These are phyloP conservation scores for Leccinum truebloodii DNA, from an alignment of 768 basidiomycete species.

Conservation along the genomic window DNA sequence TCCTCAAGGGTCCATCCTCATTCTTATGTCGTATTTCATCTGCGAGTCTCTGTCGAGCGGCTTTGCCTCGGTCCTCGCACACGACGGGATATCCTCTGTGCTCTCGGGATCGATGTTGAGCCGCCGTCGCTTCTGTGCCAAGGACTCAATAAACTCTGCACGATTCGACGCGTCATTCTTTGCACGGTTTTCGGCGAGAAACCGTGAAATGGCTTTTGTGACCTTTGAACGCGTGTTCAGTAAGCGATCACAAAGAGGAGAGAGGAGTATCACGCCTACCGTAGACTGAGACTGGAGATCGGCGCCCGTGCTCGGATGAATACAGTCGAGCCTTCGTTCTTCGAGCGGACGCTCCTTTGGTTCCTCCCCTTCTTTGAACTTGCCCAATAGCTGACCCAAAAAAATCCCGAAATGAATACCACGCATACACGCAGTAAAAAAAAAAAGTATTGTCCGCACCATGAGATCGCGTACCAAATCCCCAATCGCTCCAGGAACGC, in stretches of 20 bases:
- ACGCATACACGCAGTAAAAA: not conserved
- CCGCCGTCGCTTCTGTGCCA: conserved; percentile 54
- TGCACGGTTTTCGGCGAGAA: conserved; percentile 69
- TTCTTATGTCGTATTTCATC: conserved; percentile 87
- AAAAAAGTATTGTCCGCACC: conserved; percentile 38
- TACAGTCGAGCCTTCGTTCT: conserved; percentile 68
- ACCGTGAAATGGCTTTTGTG: conserved; percentile 68
- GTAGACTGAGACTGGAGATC: conserved; percentile 56
- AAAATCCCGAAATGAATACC: conserved; percentile 5
- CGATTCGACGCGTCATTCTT: conserved; percentile 79
- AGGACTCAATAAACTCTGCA: conserved; percentile 65
- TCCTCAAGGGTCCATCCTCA: conserved; percentile 70
- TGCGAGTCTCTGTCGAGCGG: conserved; percentile 70
- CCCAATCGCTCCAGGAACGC: conserved; percentile 55
- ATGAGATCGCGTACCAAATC: conserved; percentile 51
- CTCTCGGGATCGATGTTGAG: conserved; percentile 37
- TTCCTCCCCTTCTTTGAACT: conserved; percentile 30
- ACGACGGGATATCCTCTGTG: conserved; percentile 47
- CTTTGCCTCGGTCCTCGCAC: conserved; percentile 75
- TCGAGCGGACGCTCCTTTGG: conserved; percentile 46
- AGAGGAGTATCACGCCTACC: conserved; percentile 43
- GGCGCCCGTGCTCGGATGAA: conserved; percentile 48
- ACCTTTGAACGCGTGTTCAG: conserved; percentile 42
- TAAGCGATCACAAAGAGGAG: not conserved
- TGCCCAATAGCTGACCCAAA: conserved; percentile 28